These are phyloP conservation scores for Stromatinia cepivora DNA, from an alignment of 2,329 filamentous ascomycete genomes.

Conservation along the genomic window DNA sequence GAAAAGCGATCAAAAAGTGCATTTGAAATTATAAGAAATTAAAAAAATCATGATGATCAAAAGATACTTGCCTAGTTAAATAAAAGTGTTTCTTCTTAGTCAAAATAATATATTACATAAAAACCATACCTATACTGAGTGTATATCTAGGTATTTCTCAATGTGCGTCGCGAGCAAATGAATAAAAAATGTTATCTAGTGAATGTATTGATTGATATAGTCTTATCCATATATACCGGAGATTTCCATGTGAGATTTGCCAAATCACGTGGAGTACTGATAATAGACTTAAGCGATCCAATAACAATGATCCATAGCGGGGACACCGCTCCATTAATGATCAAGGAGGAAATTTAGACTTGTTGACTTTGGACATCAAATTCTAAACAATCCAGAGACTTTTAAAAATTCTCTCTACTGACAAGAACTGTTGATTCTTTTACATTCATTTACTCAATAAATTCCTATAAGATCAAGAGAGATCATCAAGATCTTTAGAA, in stretches of 20 bases:
- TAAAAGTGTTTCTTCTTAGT: not conserved
- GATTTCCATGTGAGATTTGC: conserved; percentile 11
- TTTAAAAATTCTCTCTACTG: conserved; percentile 14
- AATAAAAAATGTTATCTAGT: not conserved
- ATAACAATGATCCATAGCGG: not conserved
- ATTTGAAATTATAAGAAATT: not conserved
- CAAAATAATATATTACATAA: too few relatives aligned
- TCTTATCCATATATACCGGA: not conserved
- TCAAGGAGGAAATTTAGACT: conserved; percentile 1
- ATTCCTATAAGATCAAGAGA: not conserved
- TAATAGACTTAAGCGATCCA: not conserved
- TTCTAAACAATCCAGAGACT: conserved; percentile 9
- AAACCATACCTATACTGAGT: too few relatives aligned
- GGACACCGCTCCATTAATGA: conserved; percentile 12
- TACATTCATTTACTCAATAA: conserved; percentile 31
- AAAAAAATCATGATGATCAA: not conserved
- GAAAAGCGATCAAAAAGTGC: conserved; percentile 12
- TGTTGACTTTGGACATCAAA: conserved; percentile 22
- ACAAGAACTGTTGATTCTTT: conserved; percentile 28
- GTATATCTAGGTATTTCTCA: not conserved
- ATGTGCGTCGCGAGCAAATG: not conserved
- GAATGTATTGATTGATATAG: not conserved
- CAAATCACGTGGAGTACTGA: not conserved
- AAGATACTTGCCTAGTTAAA: not conserved
- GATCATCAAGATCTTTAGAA: not conserved